Conservation (phyloP, 495 filamentous ascomycete species). For the Talaromyces wortmannii region DNA sequence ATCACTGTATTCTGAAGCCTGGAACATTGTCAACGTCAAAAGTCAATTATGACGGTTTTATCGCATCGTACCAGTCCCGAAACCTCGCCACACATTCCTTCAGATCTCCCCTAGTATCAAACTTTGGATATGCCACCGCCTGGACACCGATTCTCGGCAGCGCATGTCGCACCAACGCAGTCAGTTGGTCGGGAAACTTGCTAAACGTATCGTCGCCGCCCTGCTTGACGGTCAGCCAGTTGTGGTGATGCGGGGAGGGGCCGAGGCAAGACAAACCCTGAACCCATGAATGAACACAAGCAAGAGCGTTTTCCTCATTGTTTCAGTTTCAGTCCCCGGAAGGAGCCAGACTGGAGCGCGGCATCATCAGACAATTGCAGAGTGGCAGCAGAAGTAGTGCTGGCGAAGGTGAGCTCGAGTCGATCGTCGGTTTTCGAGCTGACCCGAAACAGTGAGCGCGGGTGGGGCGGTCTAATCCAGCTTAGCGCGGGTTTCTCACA, state of each 20-base stretch:
- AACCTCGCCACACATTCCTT: slow-evolving; percentile 72
- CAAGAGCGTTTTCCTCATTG: slow-evolving; percentile 82
- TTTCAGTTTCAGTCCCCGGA: background rate
- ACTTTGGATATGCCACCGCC: slow-evolving; percentile 77
- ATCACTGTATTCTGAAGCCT: slow-evolving; percentile 92
- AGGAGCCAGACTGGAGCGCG: background rate
- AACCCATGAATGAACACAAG: slow-evolving; percentile 96
- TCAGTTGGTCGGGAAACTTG: slow-evolving; percentile 68
- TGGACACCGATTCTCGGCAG: slow-evolving; percentile 69
- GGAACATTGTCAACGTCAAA: background rate
- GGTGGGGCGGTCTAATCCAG: too few species aligned
- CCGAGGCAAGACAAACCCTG: slow-evolving; percentile 53
- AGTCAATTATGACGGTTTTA: too few species aligned
- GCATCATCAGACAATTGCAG: background rate
- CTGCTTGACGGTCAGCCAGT: slow-evolving; percentile 28
- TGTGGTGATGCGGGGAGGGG: background rate
- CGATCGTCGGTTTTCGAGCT: too few species aligned
- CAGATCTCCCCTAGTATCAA: slow-evolving; percentile 85
- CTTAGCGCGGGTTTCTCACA: background rate
- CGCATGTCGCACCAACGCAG: slow-evolving; percentile 57
- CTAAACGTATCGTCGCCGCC: slow-evolving; percentile 87
- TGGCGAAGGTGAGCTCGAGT: too few species aligned
- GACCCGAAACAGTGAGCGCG: too few species aligned
- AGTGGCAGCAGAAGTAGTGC: background rate
- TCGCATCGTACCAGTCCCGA: slow-evolving; percentile 65